Conservation (phyloP, 257 asterid genomes). For the Jacaranda copaia region DNA sequence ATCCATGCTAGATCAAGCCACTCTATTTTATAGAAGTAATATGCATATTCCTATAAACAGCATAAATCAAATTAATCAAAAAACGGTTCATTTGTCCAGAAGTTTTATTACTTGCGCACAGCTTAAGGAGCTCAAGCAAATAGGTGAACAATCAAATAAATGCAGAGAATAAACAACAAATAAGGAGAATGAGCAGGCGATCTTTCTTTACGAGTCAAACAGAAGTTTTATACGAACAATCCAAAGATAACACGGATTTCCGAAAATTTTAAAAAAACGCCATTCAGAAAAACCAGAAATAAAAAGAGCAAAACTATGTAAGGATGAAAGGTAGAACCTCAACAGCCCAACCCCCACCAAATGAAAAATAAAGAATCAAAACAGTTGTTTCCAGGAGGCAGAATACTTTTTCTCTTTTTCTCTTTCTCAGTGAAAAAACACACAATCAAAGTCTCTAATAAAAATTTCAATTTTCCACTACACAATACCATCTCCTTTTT, state of each 20-base stretch:
- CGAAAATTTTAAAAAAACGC: background rate
- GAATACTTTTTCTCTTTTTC: background rate
- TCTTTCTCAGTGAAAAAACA: background rate
- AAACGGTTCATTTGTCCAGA: constrained; percentile 2
- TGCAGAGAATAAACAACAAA: background rate
- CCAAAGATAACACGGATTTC: background rate
- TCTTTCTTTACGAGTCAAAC: background rate
- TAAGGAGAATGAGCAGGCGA: background rate
- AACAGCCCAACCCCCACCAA: constrained; percentile 5
- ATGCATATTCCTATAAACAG: background rate
- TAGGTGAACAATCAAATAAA: background rate
- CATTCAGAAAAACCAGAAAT: background rate
- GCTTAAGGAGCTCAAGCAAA: constrained; percentile 1
- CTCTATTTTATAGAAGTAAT: background rate
- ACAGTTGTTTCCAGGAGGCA: background rate
- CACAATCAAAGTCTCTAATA: constrained; percentile 2
- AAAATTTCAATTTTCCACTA: background rate
- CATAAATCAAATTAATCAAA: background rate
- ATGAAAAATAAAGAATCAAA: background rate
- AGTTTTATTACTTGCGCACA: background rate
- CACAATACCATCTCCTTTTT: constrained; percentile 11
- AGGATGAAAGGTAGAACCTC: background rate
- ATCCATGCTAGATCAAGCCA: background rate
- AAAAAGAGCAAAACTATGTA: constrained; percentile 7
- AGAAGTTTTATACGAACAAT: background rate